Conservation (phyloP, 495 filamentous ascomycete genomes). For the Aspergillus heteromorphus region DNA sequence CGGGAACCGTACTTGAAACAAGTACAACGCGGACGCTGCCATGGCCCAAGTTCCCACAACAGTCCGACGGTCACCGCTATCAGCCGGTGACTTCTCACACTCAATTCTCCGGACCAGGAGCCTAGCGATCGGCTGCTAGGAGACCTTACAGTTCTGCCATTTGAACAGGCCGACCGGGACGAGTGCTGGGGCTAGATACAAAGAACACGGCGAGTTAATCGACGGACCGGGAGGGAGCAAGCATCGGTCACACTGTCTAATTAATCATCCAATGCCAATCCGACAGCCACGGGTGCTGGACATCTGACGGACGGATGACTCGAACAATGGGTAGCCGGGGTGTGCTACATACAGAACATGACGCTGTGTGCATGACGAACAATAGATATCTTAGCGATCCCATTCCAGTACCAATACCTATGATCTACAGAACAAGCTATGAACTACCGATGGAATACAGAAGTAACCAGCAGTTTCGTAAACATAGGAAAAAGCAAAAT, state of each 20-base stretch:
- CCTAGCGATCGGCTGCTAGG: not conserved
- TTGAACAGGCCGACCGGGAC: not conserved
- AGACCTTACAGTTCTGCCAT: not conserved
- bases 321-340: not conserved
- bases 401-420: no score
- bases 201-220: not conserved
- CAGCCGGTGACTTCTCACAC: no score
- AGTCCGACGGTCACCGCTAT: no score
- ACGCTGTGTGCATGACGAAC: not conserved
- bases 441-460: no score
- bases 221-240: not conserved
- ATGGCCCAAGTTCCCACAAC: not conserved
- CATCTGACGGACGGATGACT: not conserved
- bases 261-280: not conserved
- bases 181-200: not conserved
- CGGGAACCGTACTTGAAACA: not conserved
- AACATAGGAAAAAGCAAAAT: no score
- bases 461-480: no score
- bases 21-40: not conserved
- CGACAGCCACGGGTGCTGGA: not conserved
- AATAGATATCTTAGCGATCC: no score
- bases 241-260: not conserved
- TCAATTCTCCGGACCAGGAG: not conserved
- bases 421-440: no score
- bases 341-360: not conserved